phyloP scores from a whole-genome alignment of 2,329 filamentous ascomycete species.

The Trichoderma pleuroti region DNA sequence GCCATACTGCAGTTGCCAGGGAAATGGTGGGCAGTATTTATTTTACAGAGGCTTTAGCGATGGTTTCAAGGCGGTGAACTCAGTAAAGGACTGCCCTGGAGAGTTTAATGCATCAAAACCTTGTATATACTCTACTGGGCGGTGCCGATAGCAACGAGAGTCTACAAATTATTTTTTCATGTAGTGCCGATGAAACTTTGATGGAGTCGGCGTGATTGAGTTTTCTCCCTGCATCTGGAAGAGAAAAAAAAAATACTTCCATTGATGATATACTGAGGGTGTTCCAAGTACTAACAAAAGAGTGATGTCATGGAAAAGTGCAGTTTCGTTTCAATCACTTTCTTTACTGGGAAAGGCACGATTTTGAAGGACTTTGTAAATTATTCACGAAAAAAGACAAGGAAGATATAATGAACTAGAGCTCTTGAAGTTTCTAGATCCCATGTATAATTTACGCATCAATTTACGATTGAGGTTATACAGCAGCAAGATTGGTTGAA shows the following conservation, averaged over 20 bases:
- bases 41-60: background rate
- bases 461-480: background rate
- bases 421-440: accelerated
- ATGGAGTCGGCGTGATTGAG: background rate
- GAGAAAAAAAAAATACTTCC: background rate
- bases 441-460: background rate
- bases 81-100: background rate
- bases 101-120: background rate
- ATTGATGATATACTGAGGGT: background rate
- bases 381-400: background rate
- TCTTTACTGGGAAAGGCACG: background rate
- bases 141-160: background rate
- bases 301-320: background rate
- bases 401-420: background rate
- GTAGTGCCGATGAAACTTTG: background rate
- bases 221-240: background rate
- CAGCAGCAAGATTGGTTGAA: background rate
- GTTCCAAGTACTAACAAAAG: background rate
- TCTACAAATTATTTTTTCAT: background rate
- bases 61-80: background rate
- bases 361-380: background rate
- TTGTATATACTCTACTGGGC: no score
- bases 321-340: background rate
- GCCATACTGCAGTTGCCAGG: background rate
- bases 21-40: background rate